Conservation (phyloP, 2,329 filamentous ascomycete genomes). For the Penicillium glabrum region DNA sequence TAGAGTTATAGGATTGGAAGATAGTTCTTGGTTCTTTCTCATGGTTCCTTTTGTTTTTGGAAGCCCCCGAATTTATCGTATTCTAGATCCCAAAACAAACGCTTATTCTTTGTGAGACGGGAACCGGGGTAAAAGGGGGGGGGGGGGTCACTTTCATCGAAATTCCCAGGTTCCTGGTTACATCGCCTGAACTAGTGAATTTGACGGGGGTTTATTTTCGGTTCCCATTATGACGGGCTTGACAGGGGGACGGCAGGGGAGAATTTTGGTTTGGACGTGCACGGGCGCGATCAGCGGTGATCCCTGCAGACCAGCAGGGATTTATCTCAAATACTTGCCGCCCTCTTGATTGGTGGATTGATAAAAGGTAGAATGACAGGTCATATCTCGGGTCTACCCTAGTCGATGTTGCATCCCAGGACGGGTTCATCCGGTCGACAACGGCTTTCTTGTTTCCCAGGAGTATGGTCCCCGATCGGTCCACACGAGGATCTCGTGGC, state of each 20-base stretch:
- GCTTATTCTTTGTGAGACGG: neutral
- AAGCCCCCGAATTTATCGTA: no score
- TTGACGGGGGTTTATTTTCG: neutral
- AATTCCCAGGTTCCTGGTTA: neutral
- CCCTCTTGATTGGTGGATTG: conserved; percentile 26
- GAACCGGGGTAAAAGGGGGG: neutral
- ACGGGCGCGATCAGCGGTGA: conserved; percentile 27
- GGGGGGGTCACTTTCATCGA: neutral
- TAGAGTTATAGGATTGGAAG: no score
- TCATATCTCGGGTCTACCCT: conserved; percentile 27
- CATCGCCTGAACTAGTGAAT: neutral
- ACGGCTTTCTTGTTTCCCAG: conserved; percentile 23
- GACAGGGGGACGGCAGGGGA: neutral
- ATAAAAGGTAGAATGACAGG: conserved; percentile 12
- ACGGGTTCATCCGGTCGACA: conserved; percentile 21
- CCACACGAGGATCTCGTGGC: conserved; percentile 26
- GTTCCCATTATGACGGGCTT: neutral
- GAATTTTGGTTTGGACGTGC: conserved; percentile 17
- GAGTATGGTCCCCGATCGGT: conserved; percentile 22
- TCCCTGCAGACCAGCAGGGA: conserved; percentile 29
- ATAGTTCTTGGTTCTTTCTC: no score
- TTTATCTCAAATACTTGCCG: conserved; percentile 37
- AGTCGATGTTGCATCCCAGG: conserved; percentile 27
- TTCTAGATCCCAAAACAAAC: neutral
- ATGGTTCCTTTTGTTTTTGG: no score